These are phyloP conservation scores for Didymella lethalis DNA, from an alignment of 2,329 filamentous ascomycete species.

Conservation along the genomic window DNA sequence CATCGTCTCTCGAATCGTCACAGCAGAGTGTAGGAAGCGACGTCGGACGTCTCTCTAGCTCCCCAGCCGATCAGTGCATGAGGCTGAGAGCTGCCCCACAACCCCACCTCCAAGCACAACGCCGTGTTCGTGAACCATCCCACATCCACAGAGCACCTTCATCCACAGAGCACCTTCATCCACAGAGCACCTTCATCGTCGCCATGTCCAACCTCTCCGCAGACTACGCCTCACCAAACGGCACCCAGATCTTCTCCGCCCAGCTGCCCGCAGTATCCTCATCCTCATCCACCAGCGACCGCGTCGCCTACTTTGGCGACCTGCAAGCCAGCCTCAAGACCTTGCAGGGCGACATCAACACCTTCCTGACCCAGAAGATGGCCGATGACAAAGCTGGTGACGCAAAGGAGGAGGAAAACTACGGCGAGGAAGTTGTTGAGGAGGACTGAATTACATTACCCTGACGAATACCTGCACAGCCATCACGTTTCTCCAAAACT, in stretches of 20 bases:
- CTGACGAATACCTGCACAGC: no score
- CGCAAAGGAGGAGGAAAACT: slow-evolving; percentile 71
- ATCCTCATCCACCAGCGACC: slow-evolving; percentile 55
- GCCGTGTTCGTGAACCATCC: neutral
- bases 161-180: neutral
- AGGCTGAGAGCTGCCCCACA: slow-evolving; percentile 17
- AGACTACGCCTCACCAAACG: slow-evolving; percentile 62
- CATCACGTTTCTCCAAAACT: no score
- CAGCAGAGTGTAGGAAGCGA: neutral
- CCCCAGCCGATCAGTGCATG: slow-evolving; percentile 13
- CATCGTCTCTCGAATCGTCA: neutral
- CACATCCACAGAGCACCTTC: neutral
- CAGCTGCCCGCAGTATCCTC: slow-evolving; percentile 26
- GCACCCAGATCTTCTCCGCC: slow-evolving; percentile 31
- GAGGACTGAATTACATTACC: slow-evolving; percentile 58
- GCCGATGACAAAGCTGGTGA: slow-evolving; percentile 68
- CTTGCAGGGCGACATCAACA: slow-evolving; percentile 74
- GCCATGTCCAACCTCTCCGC: slow-evolving; percentile 55
- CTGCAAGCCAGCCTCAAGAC: slow-evolving; percentile 65
- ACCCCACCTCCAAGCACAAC: slow-evolving; percentile 1
- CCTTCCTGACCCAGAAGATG: slow-evolving; percentile 76
- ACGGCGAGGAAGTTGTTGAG: slow-evolving; percentile 80
- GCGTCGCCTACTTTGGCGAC: slow-evolving; percentile 65
- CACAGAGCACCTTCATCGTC: neutral
- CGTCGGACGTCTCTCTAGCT: slow-evolving; percentile 14